Percentiles rank a stretch among this genome's conserved stretches.
Conservation (phyloP, 2,329 filamentous ascomycete species). For the Aspergillus ochraceoroseus region DNA sequence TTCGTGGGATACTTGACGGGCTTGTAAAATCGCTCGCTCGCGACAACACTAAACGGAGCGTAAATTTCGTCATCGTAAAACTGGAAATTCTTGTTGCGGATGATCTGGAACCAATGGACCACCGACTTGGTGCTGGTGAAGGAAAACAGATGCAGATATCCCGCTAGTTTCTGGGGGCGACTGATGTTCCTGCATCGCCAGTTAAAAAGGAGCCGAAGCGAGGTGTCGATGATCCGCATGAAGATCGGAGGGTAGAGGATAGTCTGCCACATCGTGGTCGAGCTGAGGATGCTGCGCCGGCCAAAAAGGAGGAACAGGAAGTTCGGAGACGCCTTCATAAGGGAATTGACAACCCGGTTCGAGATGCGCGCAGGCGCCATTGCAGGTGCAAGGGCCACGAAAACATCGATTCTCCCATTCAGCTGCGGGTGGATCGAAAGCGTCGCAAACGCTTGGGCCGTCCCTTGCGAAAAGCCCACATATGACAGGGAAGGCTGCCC, state of each 20-base stretch:
- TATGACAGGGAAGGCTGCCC: constrained; percentile 82
- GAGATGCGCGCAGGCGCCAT: constrained; percentile 92
- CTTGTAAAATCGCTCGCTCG: constrained; percentile 81
- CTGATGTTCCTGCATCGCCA: constrained; percentile 85
- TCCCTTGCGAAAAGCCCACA: constrained; percentile 95
- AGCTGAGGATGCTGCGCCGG: constrained; percentile 81
- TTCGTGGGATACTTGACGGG: constrained; percentile 93
- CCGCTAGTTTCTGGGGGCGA: constrained; percentile 82
- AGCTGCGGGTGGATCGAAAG: constrained; percentile 86
- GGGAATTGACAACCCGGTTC: constrained; percentile 83
- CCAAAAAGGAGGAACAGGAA: constrained; percentile 92
- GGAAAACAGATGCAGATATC: constrained; percentile 92
- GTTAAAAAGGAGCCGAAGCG: constrained; percentile 77
- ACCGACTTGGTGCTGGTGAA: constrained; percentile 96
- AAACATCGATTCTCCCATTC: constrained; percentile 90
- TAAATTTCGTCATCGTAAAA: constrained; percentile 97
- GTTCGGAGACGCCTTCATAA: constrained; percentile 89
- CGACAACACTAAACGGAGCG: constrained; percentile 65
- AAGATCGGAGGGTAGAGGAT: constrained; percentile 94
- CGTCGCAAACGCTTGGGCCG: constrained; percentile 91
- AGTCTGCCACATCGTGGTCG: constrained; percentile 94
- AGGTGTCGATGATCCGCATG: constrained; percentile 76
- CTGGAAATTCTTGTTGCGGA: constrained; percentile 90
- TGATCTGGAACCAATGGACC: constrained; percentile 99
- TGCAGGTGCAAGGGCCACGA: constrained; percentile 90